These are phyloP conservation scores for Sambucus nigra DNA, from an alignment of 129 eudicot species.

Conservation along the genomic window DNA sequence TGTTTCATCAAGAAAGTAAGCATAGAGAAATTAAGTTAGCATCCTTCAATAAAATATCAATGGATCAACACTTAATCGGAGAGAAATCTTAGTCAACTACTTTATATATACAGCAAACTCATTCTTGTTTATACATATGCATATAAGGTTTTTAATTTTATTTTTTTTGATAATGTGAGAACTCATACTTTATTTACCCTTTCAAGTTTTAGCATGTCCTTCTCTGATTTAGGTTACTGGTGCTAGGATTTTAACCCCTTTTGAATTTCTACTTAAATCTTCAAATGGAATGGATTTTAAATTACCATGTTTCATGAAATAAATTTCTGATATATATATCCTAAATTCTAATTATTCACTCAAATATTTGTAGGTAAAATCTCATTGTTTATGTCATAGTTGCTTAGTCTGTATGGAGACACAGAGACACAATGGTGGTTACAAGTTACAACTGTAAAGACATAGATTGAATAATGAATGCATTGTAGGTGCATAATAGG, in stretches of 20 bases:
- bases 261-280: not conserved
- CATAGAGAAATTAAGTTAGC: not conserved
- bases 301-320: not conserved
- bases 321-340: no score
- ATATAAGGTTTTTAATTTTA: no score
- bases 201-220: not conserved
- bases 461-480: not conserved
- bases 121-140: not conserved
- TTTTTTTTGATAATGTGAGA: no score
- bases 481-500: not conserved
- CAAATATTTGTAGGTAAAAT: not conserved
- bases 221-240: not conserved
- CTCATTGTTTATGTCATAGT: not conserved
- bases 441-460: not conserved
- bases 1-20: not conserved
- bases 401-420: not conserved
- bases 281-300: not conserved
- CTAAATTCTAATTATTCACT: not conserved
- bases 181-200: no score
- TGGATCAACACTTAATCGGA: not conserved
- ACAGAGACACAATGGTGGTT: not conserved
- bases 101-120: not conserved
- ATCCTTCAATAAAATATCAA: not conserved
- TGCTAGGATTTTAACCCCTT: not conserved
- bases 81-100: not conserved